Evolutionary conservation across 805 yeast species (phyloP).

Genomic region (Brettanomyces sp.): DNA sequence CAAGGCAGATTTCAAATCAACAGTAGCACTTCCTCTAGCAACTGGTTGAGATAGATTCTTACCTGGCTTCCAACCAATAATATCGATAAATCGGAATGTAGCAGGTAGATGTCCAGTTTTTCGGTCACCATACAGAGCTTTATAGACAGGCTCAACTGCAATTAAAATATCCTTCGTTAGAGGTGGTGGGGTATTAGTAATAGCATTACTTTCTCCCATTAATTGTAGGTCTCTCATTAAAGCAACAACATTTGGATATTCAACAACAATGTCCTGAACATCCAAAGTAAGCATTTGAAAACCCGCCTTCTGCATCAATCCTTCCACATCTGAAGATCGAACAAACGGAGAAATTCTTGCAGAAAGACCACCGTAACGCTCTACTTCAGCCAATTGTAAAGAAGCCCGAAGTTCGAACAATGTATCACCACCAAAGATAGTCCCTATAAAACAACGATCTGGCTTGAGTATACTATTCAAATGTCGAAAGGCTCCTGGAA

Average conservation of each 20-base stretch:
- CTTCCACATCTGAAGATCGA: conserved; percentile 67
- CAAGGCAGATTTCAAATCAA: conserved; percentile 57
- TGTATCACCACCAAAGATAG: conserved; percentile 79
- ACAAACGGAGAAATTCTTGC: conserved; percentile 79
- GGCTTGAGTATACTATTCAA: conserved; percentile 57
- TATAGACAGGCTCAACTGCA: conserved; percentile 73
- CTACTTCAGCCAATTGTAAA: conserved; percentile 74
- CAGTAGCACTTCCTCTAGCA: conserved; percentile 61
- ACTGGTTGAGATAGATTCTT: conserved; percentile 64
- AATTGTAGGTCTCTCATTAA: conserved; percentile 62
- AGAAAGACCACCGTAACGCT: conserved; percentile 67
- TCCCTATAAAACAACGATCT: conserved; percentile 75
- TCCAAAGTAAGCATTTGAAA: conserved; percentile 77
- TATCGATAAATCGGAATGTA: conserved; percentile 66
- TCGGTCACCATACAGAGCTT: conserved; percentile 57
- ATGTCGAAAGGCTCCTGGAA: conserved; percentile 53
- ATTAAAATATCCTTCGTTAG: conserved; percentile 55
- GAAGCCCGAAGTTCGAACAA: conserved; percentile 75
- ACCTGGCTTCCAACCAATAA: conserved; percentile 86
- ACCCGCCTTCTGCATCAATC: conserved; percentile 63
- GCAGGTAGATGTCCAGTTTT: conserved; percentile 55
- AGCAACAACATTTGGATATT: conserved; percentile 63
- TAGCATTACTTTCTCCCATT: conserved; percentile 81
- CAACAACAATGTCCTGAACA: conserved; percentile 73
- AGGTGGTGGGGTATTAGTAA: conserved; percentile 23